Base-by-base conservation (phyloP, 306 rosid species). In the Begonia loranthoides region DNA sequence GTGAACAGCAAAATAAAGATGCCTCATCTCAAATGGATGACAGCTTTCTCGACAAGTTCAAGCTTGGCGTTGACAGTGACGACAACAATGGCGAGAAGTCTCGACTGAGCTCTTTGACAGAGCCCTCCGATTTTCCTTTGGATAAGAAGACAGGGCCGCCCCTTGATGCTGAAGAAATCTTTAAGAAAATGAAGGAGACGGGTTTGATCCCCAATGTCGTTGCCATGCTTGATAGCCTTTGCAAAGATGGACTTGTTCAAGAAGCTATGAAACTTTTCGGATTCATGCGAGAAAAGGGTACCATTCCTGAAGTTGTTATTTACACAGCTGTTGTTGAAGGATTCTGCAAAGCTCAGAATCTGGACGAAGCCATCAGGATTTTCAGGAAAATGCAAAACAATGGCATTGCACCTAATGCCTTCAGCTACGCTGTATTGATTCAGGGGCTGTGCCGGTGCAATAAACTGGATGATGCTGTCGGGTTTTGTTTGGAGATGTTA, bases 141-240 rank as follows among this genome's bases (percentile, higher is more conserved):
- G 62, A 41, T 59, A 55, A 51, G 61, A 53, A 54, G 49, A 53
- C 72, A 41, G 49, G 73, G 6, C 61, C 55, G 45, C 80, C 87
- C 15, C 83, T 77, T 45, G 87, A 85, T 15, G 90, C 94, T 0
- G 81, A 82, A 47, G 86, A 78, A 72, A 86, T 85, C 46, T 85
- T 90, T 76, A 85, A 71, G 77, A 85, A 74, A 75, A 83, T 90
- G 87, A 90, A 90, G 81, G 92, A 85, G 70, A 76, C 85, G 17
- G 97, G 97, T 61, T 72, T 90, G 13, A 90, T 90, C 56, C 97
- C 97, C 45, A 90, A 80, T 56, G 87, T 94, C 2, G 94, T 85
- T 54, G 94, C 95, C 15, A 90, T 90, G 97, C 95, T 90, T 36
- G 97, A 90, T 60, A 85, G 95, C 40, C 76, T 90, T n/a, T 85